Conservation (phyloP, 2,329 filamentous ascomycete genomes). For the Monilinia polystroma region DNA sequence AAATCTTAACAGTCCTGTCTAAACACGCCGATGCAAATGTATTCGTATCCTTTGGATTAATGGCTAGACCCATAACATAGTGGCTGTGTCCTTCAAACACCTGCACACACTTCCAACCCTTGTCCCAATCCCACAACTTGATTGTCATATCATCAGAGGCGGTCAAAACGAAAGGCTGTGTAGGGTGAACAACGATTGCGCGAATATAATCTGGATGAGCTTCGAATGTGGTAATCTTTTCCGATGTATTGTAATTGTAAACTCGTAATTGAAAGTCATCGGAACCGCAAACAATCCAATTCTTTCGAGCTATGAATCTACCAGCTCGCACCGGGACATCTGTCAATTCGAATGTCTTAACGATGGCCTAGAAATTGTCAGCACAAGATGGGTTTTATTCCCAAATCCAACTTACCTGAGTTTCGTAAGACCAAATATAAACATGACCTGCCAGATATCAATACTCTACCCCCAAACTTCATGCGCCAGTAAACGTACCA, state of each 20-base stretch:
- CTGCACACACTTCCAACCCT: slow-evolving; percentile 92
- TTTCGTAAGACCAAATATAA: slow-evolving; percentile 99
- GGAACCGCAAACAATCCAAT: slow-evolving; percentile 96
- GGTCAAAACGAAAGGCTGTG: slow-evolving; percentile 92
- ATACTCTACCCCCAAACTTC: slow-evolving; percentile 26
- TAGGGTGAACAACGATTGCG: slow-evolving; percentile 92
- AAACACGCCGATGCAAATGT: slow-evolving; percentile 91
- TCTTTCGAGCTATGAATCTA: slow-evolving; percentile 95
- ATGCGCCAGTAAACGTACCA: slow-evolving; percentile 55
- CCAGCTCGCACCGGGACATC: slow-evolving; percentile 97
- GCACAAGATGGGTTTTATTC: background rate
- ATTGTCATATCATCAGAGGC: slow-evolving; percentile 99
- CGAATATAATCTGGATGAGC: slow-evolving; percentile 98
- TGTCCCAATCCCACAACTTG: slow-evolving; percentile 99
- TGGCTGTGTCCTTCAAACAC: slow-evolving; percentile 95
- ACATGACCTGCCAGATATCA: slow-evolving; percentile 71
- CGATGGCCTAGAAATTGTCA: slow-evolving; percentile 61
- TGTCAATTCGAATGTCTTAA: slow-evolving; percentile 98
- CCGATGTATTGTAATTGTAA: slow-evolving; percentile 99
- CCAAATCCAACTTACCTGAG: slow-evolving; percentile 54
- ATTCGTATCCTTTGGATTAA: slow-evolving; percentile 97
- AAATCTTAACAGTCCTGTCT: slow-evolving; percentile 96
- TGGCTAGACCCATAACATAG: slow-evolving; percentile 94
- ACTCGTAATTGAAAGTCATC: slow-evolving; percentile 87
- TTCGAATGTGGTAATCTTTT: slow-evolving; percentile 97